Evolutionary conservation across 345 rosid genomes (phyloP).

Genomic region (Acer saccharum): DNA sequence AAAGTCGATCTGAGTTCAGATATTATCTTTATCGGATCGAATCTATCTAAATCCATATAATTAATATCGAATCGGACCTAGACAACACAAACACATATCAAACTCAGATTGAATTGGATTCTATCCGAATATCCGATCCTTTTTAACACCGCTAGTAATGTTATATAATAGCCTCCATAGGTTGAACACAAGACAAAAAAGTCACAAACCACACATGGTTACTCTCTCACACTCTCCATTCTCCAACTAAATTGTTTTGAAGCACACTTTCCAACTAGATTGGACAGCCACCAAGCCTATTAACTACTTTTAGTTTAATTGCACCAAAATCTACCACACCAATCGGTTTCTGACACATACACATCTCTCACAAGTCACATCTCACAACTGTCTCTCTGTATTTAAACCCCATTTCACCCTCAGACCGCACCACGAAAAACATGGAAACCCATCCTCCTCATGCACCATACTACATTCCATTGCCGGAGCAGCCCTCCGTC

Average conservation of each 20-base stretch:
- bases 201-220: neutral
- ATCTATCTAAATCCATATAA: no score
- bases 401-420: conserved; percentile 10
- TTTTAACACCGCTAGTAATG: no score
- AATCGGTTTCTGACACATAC: neutral
- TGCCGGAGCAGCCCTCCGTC: conserved; percentile 36
- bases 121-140: no score
- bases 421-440: neutral
- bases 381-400: neutral
- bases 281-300: conserved; percentile 24
- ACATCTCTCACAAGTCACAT: neutral
- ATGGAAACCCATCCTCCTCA: conserved; percentile 29
- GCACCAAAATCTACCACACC: neutral
- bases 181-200: neutral
- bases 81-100: no score
- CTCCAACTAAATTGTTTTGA: conserved; percentile 13
- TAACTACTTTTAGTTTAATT: no score
- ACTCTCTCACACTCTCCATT: neutral
- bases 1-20: no score
- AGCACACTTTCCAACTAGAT: neutral
- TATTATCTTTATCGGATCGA: no score
- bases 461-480: conserved; percentile 32
- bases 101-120: no score
- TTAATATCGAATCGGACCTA: no score
- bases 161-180: no score